A percentile compares a stretch with the other conserved stretches of the same genome.
phyloP scores from a whole-genome alignment of 1,139 yeast genomes.

The Debaryomyces subglobosus region DNA sequence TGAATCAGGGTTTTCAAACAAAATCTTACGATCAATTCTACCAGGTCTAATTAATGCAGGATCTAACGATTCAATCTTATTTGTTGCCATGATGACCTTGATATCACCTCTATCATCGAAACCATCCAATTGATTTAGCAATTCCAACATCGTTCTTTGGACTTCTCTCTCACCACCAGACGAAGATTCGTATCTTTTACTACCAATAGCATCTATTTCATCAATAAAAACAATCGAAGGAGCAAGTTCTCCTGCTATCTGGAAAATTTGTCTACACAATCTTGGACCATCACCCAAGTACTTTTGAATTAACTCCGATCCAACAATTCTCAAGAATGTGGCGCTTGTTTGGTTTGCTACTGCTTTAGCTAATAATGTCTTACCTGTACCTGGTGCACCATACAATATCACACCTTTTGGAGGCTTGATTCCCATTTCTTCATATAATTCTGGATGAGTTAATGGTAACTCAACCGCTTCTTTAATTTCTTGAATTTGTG shows the following conservation, averaged over 20 bases:
- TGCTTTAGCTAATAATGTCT: slow-evolving; percentile 94
- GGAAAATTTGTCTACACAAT: slow-evolving; percentile 90
- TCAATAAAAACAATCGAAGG: slow-evolving; percentile 98
- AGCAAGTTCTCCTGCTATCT: slow-evolving; percentile 95
- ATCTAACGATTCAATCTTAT: slow-evolving; percentile 91
- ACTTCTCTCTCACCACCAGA: slow-evolving; percentile 98
- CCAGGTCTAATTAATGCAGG: slow-evolving; percentile 99
- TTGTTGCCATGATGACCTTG: slow-evolving; percentile 98
- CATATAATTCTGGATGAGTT: slow-evolving; percentile 96
- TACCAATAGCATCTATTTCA: slow-evolving; percentile 98
- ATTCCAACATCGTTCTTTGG: slow-evolving; percentile 97
- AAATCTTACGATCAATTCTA: slow-evolving; percentile 94
- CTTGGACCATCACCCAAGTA: slow-evolving; percentile 98
- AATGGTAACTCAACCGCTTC: slow-evolving; percentile 97
- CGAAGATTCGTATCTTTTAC: slow-evolving; percentile 93
- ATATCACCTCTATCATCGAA: slow-evolving; percentile 98
- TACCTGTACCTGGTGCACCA: slow-evolving; percentile 99
- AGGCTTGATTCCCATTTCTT: slow-evolving; percentile 99
- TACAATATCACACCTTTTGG: slow-evolving; percentile 98
- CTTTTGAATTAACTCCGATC: slow-evolving; percentile 95
- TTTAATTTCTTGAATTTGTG: slow-evolving; percentile 96
- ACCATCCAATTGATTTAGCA: slow-evolving; percentile 95
- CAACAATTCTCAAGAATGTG: slow-evolving; percentile 93
- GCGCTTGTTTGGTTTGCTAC: slow-evolving; percentile 98
- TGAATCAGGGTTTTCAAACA: slow-evolving; percentile 95